Conservation (phyloP, 495 filamentous ascomycete genomes). For the Pseudevernia furfuracea region DNA sequence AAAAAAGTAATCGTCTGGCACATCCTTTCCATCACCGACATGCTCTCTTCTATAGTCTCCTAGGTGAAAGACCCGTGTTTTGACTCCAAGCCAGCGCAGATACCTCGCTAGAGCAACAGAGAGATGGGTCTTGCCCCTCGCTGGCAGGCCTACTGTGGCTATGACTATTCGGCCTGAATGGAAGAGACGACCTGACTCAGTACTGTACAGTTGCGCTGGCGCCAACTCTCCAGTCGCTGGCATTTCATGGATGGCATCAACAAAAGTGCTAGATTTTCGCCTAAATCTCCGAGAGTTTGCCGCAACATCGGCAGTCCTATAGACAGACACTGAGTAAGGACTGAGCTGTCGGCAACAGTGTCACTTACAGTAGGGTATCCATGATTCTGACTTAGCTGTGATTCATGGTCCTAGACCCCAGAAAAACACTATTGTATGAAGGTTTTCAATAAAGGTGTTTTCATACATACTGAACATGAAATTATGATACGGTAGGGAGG, state of each 20-base stretch:
- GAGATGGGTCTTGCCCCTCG: constrained; percentile 95
- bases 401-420: neutral
- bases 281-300: constrained; percentile 76
- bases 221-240: constrained; percentile 77
- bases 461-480: neutral
- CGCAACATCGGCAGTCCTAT: constrained; percentile 75
- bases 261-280: constrained; percentile 86
- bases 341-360: neutral
- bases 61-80: constrained; percentile 94
- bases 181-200: constrained; percentile 91
- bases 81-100: constrained; percentile 95
- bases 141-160: constrained; percentile 91
- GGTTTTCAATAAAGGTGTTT: too few relatives aligned
- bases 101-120: constrained; percentile 93
- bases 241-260: constrained; percentile 96
- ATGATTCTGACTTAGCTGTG: constrained; percentile 37
- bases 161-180: constrained; percentile 96
- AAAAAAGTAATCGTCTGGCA: constrained; percentile 97
- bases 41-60: constrained; percentile 94
- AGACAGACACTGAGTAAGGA: constrained; percentile 1
- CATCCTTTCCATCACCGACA: constrained; percentile 73
- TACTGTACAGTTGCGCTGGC: constrained; percentile 95
- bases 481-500: neutral
- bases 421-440: too few relatives aligned
- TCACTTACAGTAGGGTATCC: constrained; percentile 73